Percentiles rank a stretch among this genome's conserved stretches.
phyloP scores from a whole-genome alignment of 78 protist species.

The Polysphondylium violaceum region DNA sequence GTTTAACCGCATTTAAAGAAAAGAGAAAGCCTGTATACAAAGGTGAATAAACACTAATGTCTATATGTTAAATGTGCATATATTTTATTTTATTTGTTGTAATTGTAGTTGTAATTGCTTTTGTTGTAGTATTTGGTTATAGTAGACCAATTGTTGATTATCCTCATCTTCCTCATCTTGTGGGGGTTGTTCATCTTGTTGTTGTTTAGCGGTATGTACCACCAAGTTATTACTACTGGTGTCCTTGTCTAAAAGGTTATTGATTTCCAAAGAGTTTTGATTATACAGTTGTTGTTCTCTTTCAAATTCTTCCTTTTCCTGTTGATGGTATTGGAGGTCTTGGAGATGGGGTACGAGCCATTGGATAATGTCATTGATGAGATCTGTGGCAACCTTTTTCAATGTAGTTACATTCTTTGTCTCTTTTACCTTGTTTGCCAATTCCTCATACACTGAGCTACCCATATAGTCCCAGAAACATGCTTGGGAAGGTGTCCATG shows the following conservation, averaged over 20 bases:
- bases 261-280: not conserved
- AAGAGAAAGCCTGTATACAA: constrained; percentile 88
- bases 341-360: constrained; percentile 34
- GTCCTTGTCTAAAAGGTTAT: not conserved
- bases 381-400: constrained; percentile 27
- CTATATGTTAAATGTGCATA: not conserved
- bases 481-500: constrained; percentile 79
- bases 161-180: not conserved
- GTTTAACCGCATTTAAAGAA: constrained; percentile 89
- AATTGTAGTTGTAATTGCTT: not conserved
- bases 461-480: constrained; percentile 57
- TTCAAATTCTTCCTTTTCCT: constrained; percentile 37
- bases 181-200: not conserved
- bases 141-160: constrained; percentile 30
- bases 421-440: constrained; percentile 36
- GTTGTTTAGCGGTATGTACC: too few species aligned
- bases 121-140: constrained; percentile 15
- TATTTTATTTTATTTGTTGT: not conserved
- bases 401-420: constrained; percentile 65
- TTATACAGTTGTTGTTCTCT: not conserved
- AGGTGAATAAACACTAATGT: constrained; percentile 80
- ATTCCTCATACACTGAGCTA: constrained; percentile 31
- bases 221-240: not conserved
- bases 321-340: constrained; percentile 3
- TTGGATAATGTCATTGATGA: constrained; percentile 28